Conservation (phyloP, 1,284 basidiomycete species). For the Athelia psychrophila region DNA sequence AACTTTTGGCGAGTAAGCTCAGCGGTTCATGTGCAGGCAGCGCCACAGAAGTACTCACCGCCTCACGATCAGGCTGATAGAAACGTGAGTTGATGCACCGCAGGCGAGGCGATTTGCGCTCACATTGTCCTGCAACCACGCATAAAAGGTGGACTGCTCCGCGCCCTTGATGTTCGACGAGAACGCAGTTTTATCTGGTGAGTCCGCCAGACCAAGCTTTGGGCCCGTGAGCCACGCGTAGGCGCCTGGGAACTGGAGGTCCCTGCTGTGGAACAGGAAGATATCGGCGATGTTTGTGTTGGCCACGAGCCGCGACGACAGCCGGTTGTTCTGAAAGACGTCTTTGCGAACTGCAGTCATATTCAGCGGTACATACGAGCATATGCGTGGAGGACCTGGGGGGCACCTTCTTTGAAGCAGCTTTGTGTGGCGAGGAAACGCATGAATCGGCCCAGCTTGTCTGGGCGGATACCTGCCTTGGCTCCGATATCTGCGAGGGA, state of each 20-base stretch:
- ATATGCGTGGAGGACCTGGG: no score
- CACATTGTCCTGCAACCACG: not conserved
- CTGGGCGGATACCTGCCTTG: constrained; percentile 19
- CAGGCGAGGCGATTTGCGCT: no score
- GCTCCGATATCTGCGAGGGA: constrained; percentile 26
- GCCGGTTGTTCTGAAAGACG: constrained; percentile 31
- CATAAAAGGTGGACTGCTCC: not conserved
- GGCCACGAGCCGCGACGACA: constrained; percentile 15
- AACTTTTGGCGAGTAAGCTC: no score
- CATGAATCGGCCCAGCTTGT: constrained; percentile 29
- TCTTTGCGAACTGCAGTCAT: constrained; percentile 19
- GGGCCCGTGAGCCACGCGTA: not conserved
- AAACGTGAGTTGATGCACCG: not conserved
- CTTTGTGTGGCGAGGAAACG: constrained; percentile 33
- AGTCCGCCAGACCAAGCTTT: not conserved
- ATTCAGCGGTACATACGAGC: no score
- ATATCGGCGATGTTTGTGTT: not conserved
- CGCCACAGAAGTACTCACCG: no score
- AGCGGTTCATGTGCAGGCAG: no score
- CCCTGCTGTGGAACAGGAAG: not conserved
- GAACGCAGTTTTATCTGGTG: not conserved
- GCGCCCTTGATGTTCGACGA: not conserved
- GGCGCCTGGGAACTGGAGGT: no score
- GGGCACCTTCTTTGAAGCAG: constrained; percentile 31
- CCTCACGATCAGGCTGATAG: not conserved